Evolutionary conservation across 1,139 yeast genomes (phyloP).

Genomic region (Kodamaea sp.): DNA sequence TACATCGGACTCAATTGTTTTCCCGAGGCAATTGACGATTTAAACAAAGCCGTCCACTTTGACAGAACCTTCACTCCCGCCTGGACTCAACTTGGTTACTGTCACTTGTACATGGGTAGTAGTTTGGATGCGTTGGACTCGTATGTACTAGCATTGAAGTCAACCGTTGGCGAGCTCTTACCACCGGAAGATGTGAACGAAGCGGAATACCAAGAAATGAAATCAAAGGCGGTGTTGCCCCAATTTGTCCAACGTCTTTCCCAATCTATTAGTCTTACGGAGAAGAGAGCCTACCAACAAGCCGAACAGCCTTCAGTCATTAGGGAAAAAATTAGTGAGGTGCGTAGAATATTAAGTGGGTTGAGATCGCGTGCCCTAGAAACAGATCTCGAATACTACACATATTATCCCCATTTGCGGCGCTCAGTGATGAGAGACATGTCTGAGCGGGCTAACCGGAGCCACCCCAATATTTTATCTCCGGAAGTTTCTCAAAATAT

Average conservation of each 20-base stretch:
- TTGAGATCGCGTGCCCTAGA: constrained; percentile 27
- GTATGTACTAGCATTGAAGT: constrained; percentile 34
- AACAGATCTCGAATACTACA: constrained; percentile 31
- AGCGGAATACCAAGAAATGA: constrained; percentile 25
- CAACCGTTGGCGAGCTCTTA: constrained; percentile 33
- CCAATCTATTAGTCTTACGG: constrained; percentile 40
- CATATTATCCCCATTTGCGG: constrained; percentile 29
- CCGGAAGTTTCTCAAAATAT: constrained; percentile 44
- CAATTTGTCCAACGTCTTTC: constrained; percentile 41
- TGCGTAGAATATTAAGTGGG: constrained; percentile 28
- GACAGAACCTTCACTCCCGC: constrained; percentile 44
- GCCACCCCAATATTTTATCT: constrained; percentile 39
- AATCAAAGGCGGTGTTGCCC: constrained; percentile 31
- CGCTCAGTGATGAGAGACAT: constrained; percentile 29
- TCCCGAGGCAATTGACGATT: constrained; percentile 42
- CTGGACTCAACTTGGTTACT: constrained; percentile 50
- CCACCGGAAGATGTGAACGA: constrained; percentile 21
- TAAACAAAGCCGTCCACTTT: constrained; percentile 31
- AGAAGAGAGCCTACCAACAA: constrained; percentile 44
- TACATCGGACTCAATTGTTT: constrained; percentile 46
- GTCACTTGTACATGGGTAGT: constrained; percentile 45
- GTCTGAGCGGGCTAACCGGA: constrained; percentile 35
- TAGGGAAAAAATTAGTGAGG: constrained; percentile 25
- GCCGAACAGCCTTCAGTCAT: constrained; percentile 26
- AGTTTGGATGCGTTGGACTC: constrained; percentile 36